Evolutionary conservation across 2,329 filamentous ascomycete genomes (phyloP), one percentile per base, ranked within the genome.

Genomic region (Colletotrichum tabaci): DNA sequence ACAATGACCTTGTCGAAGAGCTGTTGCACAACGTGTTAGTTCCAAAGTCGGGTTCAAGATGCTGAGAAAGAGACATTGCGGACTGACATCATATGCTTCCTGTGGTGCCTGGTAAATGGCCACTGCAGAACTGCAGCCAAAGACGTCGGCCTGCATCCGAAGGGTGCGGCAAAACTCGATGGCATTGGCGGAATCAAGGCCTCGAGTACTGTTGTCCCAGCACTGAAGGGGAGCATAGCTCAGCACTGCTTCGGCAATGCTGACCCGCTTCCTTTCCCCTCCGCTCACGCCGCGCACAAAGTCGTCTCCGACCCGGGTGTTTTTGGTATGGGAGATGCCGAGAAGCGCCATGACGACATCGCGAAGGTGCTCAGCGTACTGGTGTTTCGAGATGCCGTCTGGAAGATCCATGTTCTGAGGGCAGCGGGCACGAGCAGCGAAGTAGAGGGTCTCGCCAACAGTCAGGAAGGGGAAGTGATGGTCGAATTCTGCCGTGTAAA

Each of bases 1-100:
- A 93, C 83, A 2, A 91, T 81, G 0, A 90, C 90, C 77, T 93
- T 93, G 80, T 93, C 90, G 74, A 93, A 92, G 2, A 90, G 78
- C 74, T 76, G 35, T 35, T 18, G 21, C 35, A 30, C 15, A 47
- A 7, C 35, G 47, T 47, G 50, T 55, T 8, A 53, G 60, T 13
- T 13, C 16, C 26, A 7, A 13, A 16, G 21, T 9, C 8, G 35
- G 35, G n/a, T 13, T 15, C 18, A 21, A n/a, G 10, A 55, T 1
- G 42, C 4, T 16, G 12, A 8, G 10, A 53, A 18, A 15, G 38
- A 21, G 21, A 44, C 6, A 47, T 49, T 8, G 60, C 21, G 13
- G 8, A 70, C 77, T 60, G 52, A 80, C 78, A 26, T 90, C 87
- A 73, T 89, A 90, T 0, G 88, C 87, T 6, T 83, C 80, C 74